These are phyloP conservation scores for Lecanosticta acicola DNA, from an alignment of 2,329 filamentous ascomycete genomes.

Conservation along the genomic window DNA sequence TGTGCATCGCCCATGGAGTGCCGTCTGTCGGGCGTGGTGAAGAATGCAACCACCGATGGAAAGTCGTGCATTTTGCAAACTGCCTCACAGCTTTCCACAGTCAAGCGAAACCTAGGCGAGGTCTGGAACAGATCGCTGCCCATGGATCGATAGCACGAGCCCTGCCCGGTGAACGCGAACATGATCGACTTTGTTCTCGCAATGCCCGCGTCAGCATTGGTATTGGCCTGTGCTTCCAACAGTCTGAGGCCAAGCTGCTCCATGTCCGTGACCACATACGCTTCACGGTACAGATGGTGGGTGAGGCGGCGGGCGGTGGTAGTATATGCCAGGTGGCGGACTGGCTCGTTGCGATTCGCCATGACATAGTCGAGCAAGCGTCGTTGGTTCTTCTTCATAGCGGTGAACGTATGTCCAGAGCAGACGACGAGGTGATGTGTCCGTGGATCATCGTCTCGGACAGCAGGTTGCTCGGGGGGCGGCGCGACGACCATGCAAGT, in stretches of 20 bases:
- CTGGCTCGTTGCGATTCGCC: slow-evolving; percentile 42
- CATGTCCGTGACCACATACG: too few species aligned
- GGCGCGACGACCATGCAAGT: slow-evolving; percentile 56
- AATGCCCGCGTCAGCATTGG: slow-evolving; percentile 29
- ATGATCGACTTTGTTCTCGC: slow-evolving; percentile 26
- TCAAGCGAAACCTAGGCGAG: slow-evolving; percentile 25
- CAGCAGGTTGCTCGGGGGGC: too few species aligned
- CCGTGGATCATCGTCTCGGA: neutral
- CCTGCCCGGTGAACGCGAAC: slow-evolving; percentile 40
- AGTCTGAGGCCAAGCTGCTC: too few species aligned
- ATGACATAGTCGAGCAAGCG: slow-evolving; percentile 50
- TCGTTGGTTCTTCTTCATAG: neutral
- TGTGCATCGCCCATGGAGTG: slow-evolving; percentile 5
- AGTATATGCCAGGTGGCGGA: slow-evolving; percentile 60
- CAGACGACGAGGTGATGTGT: neutral
- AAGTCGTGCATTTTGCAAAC: slow-evolving; percentile 30
- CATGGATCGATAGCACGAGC: slow-evolving; percentile 24
- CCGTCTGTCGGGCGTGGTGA: neutral
- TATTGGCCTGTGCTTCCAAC: too few species aligned
- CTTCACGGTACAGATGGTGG: slow-evolving; percentile 36
- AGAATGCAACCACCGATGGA: slow-evolving; percentile 23
- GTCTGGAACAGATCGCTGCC: slow-evolving; percentile 30
- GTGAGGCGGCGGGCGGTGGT: slow-evolving; percentile 55
- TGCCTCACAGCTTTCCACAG: slow-evolving; percentile 30
- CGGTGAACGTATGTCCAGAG: neutral